phyloP scores from a whole-genome alignment of 441 rosid genomes.

The Breynia disticha region DNA sequence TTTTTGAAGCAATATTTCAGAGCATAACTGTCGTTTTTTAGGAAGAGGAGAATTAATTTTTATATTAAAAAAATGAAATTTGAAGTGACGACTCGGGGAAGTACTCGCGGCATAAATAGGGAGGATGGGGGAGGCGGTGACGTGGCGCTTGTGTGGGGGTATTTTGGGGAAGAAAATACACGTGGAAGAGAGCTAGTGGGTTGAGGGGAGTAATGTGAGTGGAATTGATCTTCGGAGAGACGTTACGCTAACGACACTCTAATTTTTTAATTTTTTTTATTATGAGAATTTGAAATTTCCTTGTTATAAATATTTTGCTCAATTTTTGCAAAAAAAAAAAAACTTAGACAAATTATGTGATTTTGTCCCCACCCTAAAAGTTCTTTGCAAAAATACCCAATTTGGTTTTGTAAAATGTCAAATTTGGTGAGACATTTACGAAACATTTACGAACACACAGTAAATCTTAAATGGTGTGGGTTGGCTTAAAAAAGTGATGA shows the following conservation, averaged over 20 bases:
- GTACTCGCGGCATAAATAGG: background rate
- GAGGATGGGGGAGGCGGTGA: conserved; percentile 5
- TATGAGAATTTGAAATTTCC: too few species aligned
- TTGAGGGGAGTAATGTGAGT: background rate
- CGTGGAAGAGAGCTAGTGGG: conserved; percentile 15
- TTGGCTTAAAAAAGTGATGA: too few species aligned
- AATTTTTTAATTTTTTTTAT: conserved; percentile 7
- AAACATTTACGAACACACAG: too few species aligned
- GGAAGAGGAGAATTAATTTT: background rate
- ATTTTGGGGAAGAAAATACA: conserved; percentile 8
- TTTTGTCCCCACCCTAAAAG: too few species aligned
- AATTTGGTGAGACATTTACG: too few species aligned
- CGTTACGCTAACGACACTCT: conserved; percentile 41
- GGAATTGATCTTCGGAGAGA: conserved; percentile 33
- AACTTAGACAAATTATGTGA: too few species aligned
- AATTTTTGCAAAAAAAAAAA: too few species aligned
- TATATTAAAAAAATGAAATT: background rate
- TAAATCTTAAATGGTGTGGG: too few species aligned
- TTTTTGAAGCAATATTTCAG: conserved; percentile 38
- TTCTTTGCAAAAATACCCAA: too few species aligned
- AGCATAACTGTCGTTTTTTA: conserved; percentile 41
- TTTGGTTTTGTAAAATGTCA: too few species aligned
- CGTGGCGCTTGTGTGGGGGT: conserved; percentile 6
- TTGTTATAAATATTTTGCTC: too few species aligned
- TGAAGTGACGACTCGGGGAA: background rate